Conservation (phyloP, 2,329 filamentous ascomycete genomes). For the Didymella arachidicola region DNA sequence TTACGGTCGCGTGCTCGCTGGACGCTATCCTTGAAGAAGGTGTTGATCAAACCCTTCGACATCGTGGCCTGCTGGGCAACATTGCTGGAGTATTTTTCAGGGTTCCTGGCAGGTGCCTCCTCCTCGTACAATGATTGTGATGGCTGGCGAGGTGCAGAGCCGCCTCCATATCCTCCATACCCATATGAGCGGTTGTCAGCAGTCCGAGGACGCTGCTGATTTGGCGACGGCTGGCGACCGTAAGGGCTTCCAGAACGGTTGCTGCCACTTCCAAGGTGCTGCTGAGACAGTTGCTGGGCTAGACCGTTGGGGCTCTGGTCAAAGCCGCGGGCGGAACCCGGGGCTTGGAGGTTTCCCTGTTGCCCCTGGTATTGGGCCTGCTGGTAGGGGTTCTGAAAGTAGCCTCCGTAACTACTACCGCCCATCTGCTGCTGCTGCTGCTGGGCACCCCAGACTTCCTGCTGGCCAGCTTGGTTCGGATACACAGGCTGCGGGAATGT, state of each 20-base stretch:
- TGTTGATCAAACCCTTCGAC: constrained; percentile 70
- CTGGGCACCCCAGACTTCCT: constrained; percentile 65
- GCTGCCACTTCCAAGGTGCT: constrained; percentile 77
- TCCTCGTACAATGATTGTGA: constrained; percentile 64
- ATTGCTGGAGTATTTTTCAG: constrained; percentile 87
- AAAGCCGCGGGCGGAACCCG: constrained; percentile 60
- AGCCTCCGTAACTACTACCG: constrained; percentile 54
- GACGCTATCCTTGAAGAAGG: constrained; percentile 98
- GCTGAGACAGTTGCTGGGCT: constrained; percentile 95
- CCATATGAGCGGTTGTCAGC: constrained; percentile 70
- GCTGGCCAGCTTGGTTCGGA: constrained; percentile 65
- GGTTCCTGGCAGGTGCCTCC: constrained; percentile 77
- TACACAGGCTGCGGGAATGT: constrained; percentile 94
- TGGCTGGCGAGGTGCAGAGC: constrained; percentile 69
- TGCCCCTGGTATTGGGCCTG: constrained; percentile 59
- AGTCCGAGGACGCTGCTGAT: constrained; percentile 81
- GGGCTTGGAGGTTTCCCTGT: constrained; percentile 57
- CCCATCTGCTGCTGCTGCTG: constrained; percentile 52
- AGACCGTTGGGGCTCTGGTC: constrained; percentile 90
- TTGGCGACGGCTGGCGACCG: constrained; percentile 71
- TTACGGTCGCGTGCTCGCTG: constrained; percentile 95
- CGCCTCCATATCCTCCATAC: constrained; percentile 72
- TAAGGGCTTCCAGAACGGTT: constrained; percentile 74
- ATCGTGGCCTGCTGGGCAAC: constrained; percentile 76
- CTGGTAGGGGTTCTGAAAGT: constrained; percentile 61